Evolutionary conservation across 1,139 yeast species (phyloP).

Genomic region (Suhomyces terraborum): DNA sequence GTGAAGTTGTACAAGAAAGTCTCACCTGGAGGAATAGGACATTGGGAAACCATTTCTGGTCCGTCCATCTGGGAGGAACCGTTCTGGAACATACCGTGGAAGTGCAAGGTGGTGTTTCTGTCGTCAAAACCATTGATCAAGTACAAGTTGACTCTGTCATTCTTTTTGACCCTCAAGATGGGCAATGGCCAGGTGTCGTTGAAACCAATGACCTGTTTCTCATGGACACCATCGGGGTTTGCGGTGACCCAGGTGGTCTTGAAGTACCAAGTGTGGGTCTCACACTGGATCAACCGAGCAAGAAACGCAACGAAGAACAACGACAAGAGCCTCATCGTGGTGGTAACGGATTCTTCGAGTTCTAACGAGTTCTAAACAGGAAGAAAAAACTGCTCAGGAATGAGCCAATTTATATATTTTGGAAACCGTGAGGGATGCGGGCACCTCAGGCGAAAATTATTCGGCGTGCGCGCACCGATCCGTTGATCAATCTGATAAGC

Average conservation of each 20-base stretch:
- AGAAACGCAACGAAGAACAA: conserved; percentile 22
- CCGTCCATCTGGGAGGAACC: conserved; percentile 82
- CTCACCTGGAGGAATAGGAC: conserved; percentile 79
- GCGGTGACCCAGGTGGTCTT: conserved; percentile 68
- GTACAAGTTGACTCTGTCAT: conserved; percentile 73
- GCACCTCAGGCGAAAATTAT: background rate
- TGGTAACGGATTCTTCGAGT: conserved; percentile 3
- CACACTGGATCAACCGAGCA: conserved; percentile 36
- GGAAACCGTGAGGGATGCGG: conserved; percentile 1
- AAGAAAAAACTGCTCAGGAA: conserved; percentile 14
- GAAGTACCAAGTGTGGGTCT: conserved; percentile 69
- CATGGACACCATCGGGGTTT: conserved; percentile 74
- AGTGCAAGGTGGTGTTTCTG: conserved; percentile 76
- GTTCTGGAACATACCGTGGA: conserved; percentile 88
- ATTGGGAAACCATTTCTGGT: conserved; percentile 81
- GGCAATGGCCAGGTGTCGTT: conserved; percentile 90
- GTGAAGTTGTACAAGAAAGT: conserved; percentile 78
- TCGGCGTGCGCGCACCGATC: background rate
- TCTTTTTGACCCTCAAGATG: conserved; percentile 63
- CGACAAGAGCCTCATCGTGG: conserved; percentile 22
- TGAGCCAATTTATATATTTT: conserved; percentile 13
- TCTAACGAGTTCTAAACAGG: conserved; percentile 11
- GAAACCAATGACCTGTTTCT: conserved; percentile 73
- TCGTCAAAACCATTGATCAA: conserved; percentile 69
- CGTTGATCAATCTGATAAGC: conserved; percentile 13